Evolutionary conservation across 352 stramenopile species (phyloP).

Genomic region (Phytophthora europaea): DNA sequence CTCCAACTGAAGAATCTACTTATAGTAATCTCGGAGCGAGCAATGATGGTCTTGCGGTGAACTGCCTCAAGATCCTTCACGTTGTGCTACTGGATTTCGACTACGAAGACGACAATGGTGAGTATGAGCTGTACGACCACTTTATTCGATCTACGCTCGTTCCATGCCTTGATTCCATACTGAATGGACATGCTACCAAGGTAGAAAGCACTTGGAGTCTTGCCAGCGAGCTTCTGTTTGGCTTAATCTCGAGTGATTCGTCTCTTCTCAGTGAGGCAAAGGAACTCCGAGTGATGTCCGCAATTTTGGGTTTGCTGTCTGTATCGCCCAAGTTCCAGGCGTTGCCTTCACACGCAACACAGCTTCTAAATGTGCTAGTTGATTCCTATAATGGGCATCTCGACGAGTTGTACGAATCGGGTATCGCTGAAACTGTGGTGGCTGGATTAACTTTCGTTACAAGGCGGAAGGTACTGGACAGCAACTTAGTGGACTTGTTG

Average conservation of each 20-base stretch:
- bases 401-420: conserved; percentile 45
- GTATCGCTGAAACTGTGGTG: conserved; percentile 38
- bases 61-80: conserved; percentile 66
- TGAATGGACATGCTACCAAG: conserved; percentile 12
- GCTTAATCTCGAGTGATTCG: conserved; percentile 48
- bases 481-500: conserved; percentile 42
- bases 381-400: conserved; percentile 19
- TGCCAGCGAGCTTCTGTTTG: conserved; percentile 58
- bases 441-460: conserved; percentile 37
- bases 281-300: conserved; percentile 29
- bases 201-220: conserved; percentile 66
- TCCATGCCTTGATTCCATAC: conserved; percentile 44
- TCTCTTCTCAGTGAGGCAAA: conserved; percentile 38
- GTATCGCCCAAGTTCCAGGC: conserved; percentile 38
- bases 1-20: background rate
- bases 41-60: conserved; percentile 41
- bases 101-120: conserved; percentile 23
- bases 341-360: conserved; percentile 43
- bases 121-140: conserved; percentile 33
- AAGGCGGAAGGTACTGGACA: conserved; percentile 9
- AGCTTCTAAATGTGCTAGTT: conserved; percentile 51
- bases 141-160: conserved; percentile 66
- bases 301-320: conserved; percentile 45
- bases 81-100: conserved; percentile 63
- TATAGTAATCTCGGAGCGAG: background rate